phyloP scores from a whole-genome alignment of 208 protist genomes.

The Strigomonas culicis region DNA sequence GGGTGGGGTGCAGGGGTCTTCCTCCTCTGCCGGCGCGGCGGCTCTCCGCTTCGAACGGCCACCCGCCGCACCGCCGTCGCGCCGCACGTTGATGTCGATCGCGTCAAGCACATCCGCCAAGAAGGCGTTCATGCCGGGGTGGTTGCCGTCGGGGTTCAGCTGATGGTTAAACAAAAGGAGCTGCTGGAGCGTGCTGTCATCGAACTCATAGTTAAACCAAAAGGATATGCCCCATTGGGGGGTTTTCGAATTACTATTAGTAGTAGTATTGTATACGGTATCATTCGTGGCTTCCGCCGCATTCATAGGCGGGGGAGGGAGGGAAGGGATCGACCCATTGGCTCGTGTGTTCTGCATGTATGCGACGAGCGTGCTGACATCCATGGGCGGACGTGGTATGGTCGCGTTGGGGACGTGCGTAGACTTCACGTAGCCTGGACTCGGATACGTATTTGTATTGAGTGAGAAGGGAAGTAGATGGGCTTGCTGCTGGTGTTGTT shows the following conservation, averaged over 20 bases:
- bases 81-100: not conserved
- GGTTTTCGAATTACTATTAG: not conserved
- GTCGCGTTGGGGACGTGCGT: too few species aligned
- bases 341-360: too few species aligned
- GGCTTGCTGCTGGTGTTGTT: not conserved
- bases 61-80: too few species aligned
- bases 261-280: not conserved
- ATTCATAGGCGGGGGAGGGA: too few species aligned
- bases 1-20: too few species aligned
- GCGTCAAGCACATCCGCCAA: not conserved
- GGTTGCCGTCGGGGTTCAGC: not conserved
- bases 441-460: not conserved
- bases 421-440: too few species aligned
- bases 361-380: too few species aligned
- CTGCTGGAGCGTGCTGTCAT: not conserved
- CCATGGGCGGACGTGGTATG: too few species aligned
- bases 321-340: too few species aligned
- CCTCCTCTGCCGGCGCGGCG: too few species aligned
- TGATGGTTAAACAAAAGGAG: not conserved
- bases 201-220: not conserved
- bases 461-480: too few species aligned
- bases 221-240: not conserved
- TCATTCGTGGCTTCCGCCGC: too few species aligned
- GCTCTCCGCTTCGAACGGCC: not conserved
- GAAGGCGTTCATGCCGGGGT: not conserved